Evolutionary conservation across 305 asterid genomes (phyloP), one percentile per base, ranked within the genome.

Genomic region (Petunia hybrid): DNA sequence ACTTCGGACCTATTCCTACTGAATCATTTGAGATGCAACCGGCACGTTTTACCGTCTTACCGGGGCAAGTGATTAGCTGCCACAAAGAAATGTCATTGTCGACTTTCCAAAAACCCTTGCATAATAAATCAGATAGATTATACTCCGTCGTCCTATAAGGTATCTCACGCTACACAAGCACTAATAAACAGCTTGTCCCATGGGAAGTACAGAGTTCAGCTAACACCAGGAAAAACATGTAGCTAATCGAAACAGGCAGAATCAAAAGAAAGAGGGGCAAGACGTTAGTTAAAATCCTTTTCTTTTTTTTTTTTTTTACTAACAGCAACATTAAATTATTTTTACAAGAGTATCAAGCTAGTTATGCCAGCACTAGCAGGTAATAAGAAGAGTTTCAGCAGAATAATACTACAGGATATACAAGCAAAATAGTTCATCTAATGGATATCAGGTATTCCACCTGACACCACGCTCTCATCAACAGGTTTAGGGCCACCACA

Each of bases 401-500:
- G 41, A 43, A 57, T 51, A 73, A 41, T 36, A 65, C 53, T 79
- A 65, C 4, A 36, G 48, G 48, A 6, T 51, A 53, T 48, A 51
- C 12, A 51, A 1, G 12, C n/a, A 51, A 51, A 51, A 74, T 36
- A 53, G 38, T 74, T 7, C 31, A 74, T 53, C 65, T 74, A 74
- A 74, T 74, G 79, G 76, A 81, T 84, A 82, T 93, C 98, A 0
- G 91, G 89, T 68, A 94, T 81, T 43, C 94, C 97, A 39, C 93
- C 92, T 3, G 99, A 89, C 6, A 89, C 94, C 10, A 91, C 93
- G 35, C 89, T 87, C 38, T 96, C 99, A 77, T 94, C 98, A 31
- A 89, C 97, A 7, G 98, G 88, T 84, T 94, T 96, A 2, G 98
- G 93, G 45, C 98, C 98, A 41, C 98, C 99, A 81, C 97, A 94